Conservation (phyloP, 2,329 filamentous ascomycete species). For the Nakataea oryzae region DNA sequence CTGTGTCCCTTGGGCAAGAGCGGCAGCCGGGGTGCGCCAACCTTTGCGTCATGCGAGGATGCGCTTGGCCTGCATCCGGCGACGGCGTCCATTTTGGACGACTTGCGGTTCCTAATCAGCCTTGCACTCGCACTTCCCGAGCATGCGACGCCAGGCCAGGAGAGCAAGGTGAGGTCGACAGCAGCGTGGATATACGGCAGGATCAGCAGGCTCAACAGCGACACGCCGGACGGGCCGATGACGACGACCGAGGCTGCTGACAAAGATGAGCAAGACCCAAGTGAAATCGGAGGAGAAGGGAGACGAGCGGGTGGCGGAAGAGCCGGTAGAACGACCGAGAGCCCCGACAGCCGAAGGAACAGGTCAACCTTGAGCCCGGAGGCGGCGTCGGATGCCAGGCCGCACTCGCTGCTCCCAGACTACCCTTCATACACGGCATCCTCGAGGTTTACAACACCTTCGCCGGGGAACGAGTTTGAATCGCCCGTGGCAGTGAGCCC, state of each 20-base stretch:
- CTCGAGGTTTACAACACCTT: background rate
- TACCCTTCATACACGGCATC: conserved; percentile 9
- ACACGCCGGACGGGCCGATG: conserved; percentile 9
- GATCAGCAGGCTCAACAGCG: conserved; percentile 18
- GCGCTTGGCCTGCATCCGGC: conserved; percentile 29
- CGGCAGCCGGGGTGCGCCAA: conserved; percentile 16
- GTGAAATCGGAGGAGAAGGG: no score
- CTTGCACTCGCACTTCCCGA: conserved; percentile 26
- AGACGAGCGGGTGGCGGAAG: no score
- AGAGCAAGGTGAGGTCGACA: conserved; percentile 24
- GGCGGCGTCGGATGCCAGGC: conserved; percentile 5
- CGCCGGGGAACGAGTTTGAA: background rate
- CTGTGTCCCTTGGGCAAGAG: conserved; percentile 22
- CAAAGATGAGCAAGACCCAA: background rate
- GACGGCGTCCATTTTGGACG: conserved; percentile 38
- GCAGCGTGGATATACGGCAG: conserved; percentile 27
- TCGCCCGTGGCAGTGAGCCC: conserved; percentile 19
- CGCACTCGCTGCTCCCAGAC: conserved; percentile 10
- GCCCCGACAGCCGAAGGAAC: background rate
- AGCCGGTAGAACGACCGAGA: background rate
- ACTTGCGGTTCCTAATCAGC: conserved; percentile 33
- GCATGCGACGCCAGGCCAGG: conserved; percentile 17
- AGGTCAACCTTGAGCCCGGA: background rate
- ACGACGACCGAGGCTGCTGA: background rate
- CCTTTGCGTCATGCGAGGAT: conserved; percentile 28